phyloP scores from a whole-genome alignment of 768 basidiomycete species.

The Pulveroboletus ravenelii region DNA sequence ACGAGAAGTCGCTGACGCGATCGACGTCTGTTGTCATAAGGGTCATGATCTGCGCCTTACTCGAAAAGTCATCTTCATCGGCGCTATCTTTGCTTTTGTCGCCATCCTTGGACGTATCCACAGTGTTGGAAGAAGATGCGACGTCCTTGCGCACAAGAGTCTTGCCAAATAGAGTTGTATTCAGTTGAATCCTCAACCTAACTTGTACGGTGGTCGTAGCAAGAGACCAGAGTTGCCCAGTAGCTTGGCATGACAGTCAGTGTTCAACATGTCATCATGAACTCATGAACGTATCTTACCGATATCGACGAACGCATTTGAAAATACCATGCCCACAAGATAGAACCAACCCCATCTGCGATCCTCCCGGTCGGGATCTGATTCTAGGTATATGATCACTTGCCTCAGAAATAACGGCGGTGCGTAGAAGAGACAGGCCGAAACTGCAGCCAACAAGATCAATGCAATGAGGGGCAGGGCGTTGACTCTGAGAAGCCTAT shows the following conservation, averaged over 20 bases:
- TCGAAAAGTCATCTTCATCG: constrained; percentile 55
- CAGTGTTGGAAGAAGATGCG: constrained; percentile 52
- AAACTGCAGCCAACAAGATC: constrained; percentile 46
- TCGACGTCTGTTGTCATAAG: constrained; percentile 95
- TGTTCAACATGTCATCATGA: not conserved
- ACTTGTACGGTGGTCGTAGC: constrained; percentile 68
- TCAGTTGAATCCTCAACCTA: constrained; percentile 68
- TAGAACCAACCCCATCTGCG: constrained; percentile 74
- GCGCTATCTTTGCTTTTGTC: constrained; percentile 12
- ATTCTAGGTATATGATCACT: constrained; percentile 62
- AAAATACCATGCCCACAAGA: constrained; percentile 46
- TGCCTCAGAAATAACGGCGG: constrained; percentile 57
- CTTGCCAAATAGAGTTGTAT: constrained; percentile 81
- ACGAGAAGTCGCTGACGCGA: constrained; percentile 79
- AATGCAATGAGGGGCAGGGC: constrained; percentile 35
- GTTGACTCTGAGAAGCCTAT: constrained; percentile 60
- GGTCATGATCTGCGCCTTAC: constrained; percentile 84
- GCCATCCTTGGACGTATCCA: constrained; percentile 22
- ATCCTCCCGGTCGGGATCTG: constrained; percentile 50
- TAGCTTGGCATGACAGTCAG: constrained; percentile 38
- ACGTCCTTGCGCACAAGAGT: constrained; percentile 82
- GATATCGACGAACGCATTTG: constrained; percentile 40
- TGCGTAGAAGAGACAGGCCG: constrained; percentile 63
- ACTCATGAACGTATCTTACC: constrained; percentile 30
- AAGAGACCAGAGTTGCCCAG: constrained; percentile 67